These are phyloP conservation scores for Coccomyxa subellipsoidea DNA, from an alignment of 163 green algal genomes.

Conservation along the genomic window DNA sequence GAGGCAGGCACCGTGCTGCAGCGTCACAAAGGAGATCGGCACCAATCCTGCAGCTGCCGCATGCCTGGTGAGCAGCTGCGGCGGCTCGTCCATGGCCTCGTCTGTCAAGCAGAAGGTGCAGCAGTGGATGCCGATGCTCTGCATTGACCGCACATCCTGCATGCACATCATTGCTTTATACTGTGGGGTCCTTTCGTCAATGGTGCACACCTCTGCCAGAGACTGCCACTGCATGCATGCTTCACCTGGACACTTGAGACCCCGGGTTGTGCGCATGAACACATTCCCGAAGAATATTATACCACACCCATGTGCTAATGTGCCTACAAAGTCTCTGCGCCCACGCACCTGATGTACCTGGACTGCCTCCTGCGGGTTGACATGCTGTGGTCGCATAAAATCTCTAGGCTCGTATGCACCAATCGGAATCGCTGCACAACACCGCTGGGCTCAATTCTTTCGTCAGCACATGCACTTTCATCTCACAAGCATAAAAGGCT, in stretches of 20 bases:
- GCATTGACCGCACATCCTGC: conserved; percentile 43
- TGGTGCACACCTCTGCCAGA: no score
- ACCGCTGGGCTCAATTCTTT: no score
- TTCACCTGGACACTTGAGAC: no score
- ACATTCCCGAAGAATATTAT: no score
- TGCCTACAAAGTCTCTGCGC: no score
- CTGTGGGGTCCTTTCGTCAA: no score
- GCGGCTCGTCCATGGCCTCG: conserved; percentile 72
- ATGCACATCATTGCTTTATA: neutral
- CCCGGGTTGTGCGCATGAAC: no score
- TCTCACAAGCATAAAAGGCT: no score
- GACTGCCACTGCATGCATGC: no score
- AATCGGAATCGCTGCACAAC: conserved; percentile 59
- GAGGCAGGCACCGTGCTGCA: conserved; percentile 39
- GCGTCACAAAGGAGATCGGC: conserved; percentile 46
- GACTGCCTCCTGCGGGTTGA: conserved; percentile 65
- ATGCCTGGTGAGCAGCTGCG: conserved; percentile 35
- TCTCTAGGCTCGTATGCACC: conserved; percentile 62
- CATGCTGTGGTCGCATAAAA: conserved; percentile 64
- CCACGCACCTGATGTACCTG: conserved; percentile 50
- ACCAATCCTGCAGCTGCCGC: conserved; percentile 24
- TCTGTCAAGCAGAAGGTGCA: conserved; percentile 72
- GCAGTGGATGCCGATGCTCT: conserved; percentile 67
- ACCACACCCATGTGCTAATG: no score
- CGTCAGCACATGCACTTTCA: no score